Base-by-base conservation (phyloP, 495 filamentous ascomycete genomes). In the Evansstolkia leycettana region DNA sequence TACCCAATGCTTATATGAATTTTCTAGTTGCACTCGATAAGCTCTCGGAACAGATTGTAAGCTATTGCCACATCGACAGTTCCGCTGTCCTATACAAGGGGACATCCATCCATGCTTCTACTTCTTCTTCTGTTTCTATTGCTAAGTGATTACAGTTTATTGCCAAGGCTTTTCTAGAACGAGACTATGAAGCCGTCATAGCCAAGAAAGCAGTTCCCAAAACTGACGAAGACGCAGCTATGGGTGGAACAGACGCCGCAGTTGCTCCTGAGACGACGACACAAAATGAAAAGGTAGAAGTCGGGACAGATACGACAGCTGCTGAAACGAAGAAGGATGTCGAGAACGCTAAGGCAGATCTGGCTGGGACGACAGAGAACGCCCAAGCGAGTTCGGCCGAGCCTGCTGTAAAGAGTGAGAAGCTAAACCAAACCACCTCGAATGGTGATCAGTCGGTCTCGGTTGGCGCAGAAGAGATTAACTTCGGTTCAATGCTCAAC, bases 21-120 rank as follows among this genome's bases (percentile, higher is more conserved):
- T 72, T 67, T 31, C 66, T 70, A 43, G 45, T 48, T 28, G 66
- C 69, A 5, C 42, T 73, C 31, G 69, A 73, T 47, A 58, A 60
- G 17, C 52, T 71, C 17, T 67, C 67, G 19, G 57, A 67, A 24
- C 60, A 72, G 37, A 73, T 73, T 46, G 69, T 72, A 53, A 29
- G 69, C 62, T 6, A 17, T 17, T 31, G 27, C 29, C n/a, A n/a
- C n/a, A n/a, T n/a, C n/a, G n/a, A n/a, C n/a, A n/a, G 31, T 28
- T 17, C n/a, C 23, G 24, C 23, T 28, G 34, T 17, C 20, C 27
- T 29, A 5, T 7, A 15, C 30, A 33, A 33, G 13, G 28, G 13
- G 28, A 10, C 13, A 10, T 15, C 14, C 14, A 15, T 6, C 28
- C 14, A 10, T 15, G 5, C 6, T 9, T 31, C 35, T 33, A 34